Conservation (phyloP, 2,329 filamentous ascomycete species). For the Neoascochyta sp. region DNA sequence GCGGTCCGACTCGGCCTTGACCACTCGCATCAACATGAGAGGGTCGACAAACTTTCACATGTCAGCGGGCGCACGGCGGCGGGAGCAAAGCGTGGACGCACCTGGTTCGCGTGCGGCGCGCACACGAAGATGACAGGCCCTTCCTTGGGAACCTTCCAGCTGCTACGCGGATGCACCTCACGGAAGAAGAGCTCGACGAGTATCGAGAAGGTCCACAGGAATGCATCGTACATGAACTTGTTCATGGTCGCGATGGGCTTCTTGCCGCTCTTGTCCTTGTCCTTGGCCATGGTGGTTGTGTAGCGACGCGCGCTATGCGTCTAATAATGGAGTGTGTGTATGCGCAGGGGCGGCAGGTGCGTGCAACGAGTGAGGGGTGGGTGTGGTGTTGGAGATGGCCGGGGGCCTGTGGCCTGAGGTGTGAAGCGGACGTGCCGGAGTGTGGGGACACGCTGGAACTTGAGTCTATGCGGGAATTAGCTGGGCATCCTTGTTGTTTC, state of each 20-base stretch:
- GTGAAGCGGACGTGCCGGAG: constrained; percentile 11
- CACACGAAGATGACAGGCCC: constrained; percentile 94
- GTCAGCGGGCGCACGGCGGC: constrained; percentile 8
- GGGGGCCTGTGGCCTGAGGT: constrained; percentile 6
- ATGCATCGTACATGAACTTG: constrained; percentile 71
- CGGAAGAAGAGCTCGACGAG: constrained; percentile 96
- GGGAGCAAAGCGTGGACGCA: constrained; percentile 6
- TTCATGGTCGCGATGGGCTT: constrained; percentile 54
- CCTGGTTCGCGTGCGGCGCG: constrained; percentile 83
- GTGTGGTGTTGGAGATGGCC: constrained; percentile 7
- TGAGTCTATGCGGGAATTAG: too few species aligned
- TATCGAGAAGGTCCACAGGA: constrained; percentile 73
- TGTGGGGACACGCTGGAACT: constrained; percentile 10
- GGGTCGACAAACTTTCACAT: constrained; percentile 80
- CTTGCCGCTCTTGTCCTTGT: constrained; percentile 26
- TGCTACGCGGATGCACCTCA: constrained; percentile 89
- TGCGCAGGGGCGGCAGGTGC: constrained; percentile 3
- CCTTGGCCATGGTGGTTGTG: constrained; percentile 10
- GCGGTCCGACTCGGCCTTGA: constrained; percentile 80
- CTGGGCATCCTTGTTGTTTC: constrained; percentile 1
- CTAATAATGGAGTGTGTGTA: constrained; percentile 7
- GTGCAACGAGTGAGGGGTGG: constrained; percentile 14
- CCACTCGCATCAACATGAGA: constrained; percentile 84
- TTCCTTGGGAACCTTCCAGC: constrained; percentile 87
- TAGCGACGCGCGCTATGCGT: constrained; percentile 5